These are phyloP conservation scores for Scedosporium minutisporum DNA, from an alignment of 2,329 filamentous ascomycete genomes.

Conservation along the genomic window DNA sequence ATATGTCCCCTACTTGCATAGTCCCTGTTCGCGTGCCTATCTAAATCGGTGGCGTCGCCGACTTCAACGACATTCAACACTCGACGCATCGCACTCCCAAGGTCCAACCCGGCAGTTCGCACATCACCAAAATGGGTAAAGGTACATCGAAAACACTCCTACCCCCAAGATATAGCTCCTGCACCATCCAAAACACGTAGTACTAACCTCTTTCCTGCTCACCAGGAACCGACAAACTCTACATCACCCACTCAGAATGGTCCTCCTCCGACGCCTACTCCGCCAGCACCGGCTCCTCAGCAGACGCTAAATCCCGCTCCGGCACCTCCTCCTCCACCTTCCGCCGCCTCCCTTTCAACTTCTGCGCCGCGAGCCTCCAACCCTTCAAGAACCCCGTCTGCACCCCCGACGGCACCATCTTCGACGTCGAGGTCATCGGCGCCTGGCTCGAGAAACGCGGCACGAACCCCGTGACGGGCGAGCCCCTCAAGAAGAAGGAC, in stretches of 20 bases:
- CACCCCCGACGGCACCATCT: conserved; percentile 77
- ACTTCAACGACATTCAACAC: neutral
- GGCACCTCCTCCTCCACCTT: conserved; percentile 46
- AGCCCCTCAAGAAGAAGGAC: conserved; percentile 68
- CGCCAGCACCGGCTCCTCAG: conserved; percentile 62
- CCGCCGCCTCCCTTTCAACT: conserved; percentile 91
- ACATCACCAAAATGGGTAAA: conserved; percentile 11
- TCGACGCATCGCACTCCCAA: neutral
- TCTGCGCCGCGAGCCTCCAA: conserved; percentile 90
- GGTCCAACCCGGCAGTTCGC: neutral
- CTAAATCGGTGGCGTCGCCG: neutral
- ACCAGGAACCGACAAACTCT: conserved; percentile 34
- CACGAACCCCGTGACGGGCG: conserved; percentile 82
- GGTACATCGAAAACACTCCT: conserved; percentile 5
- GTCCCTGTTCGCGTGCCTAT: neutral
- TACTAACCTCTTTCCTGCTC: neutral
- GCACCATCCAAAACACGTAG: too few relatives aligned
- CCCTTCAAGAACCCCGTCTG: conserved; percentile 94
- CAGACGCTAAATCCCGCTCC: conserved; percentile 36
- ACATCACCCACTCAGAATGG: conserved; percentile 97
- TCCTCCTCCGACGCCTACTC: conserved; percentile 81
- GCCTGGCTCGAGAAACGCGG: conserved; percentile 90
- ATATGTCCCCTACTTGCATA: neutral
- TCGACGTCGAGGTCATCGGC: conserved; percentile 88
- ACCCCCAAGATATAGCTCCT: neutral